Evolutionary conservation across 352 stramenopile species (phyloP).

Genomic region (Globisporangium paddicum): DNA sequence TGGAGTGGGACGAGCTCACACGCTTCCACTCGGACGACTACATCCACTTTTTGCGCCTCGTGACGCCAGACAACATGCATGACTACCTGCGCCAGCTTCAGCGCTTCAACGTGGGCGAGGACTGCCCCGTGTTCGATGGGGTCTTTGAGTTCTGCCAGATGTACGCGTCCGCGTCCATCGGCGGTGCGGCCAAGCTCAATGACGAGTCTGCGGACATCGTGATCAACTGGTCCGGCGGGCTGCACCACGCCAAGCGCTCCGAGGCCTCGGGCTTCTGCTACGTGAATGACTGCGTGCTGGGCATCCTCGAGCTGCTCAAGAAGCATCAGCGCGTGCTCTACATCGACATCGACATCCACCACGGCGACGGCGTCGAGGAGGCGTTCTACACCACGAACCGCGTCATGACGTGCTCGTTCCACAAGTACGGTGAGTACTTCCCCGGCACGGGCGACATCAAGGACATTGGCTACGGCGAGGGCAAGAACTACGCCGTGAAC

Average conservation of each 20-base stretch:
- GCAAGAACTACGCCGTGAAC: slow-evolving; percentile 99
- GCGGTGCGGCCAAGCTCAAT: slow-evolving; percentile 95
- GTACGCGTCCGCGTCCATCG: slow-evolving; percentile 96
- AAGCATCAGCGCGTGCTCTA: slow-evolving; percentile 97
- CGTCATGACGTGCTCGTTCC: slow-evolving; percentile 98
- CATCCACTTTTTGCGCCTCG: slow-evolving; percentile 98
- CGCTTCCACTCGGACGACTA: slow-evolving; percentile 99
- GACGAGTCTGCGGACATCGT: slow-evolving; percentile 95
- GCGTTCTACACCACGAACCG: slow-evolving; percentile 99
- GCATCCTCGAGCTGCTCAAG: slow-evolving; percentile 98
- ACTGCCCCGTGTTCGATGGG: slow-evolving; percentile 99
- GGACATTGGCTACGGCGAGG: slow-evolving; percentile 83
- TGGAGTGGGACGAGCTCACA: slow-evolving; percentile 97
- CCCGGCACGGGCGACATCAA: slow-evolving; percentile 92
- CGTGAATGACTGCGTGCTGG: slow-evolving; percentile 99
- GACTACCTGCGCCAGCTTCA: slow-evolving; percentile 93
- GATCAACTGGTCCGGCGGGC: slow-evolving; percentile 98
- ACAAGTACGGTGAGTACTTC: slow-evolving; percentile 99
- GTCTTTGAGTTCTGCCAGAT: slow-evolving; percentile 99
- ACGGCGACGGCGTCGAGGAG: slow-evolving; percentile 98
- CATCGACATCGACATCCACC: slow-evolving; percentile 99
- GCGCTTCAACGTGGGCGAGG: slow-evolving; percentile 98
- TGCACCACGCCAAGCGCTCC: slow-evolving; percentile 99
- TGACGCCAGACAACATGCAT: slow-evolving; percentile 98
- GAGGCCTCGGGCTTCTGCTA: slow-evolving; percentile 99